Percentiles rank a stretch among this genome's conserved stretches.
Evolutionary conservation across 768 basidiomycete genomes (phyloP).

Genomic region (Trametes punicea): DNA sequence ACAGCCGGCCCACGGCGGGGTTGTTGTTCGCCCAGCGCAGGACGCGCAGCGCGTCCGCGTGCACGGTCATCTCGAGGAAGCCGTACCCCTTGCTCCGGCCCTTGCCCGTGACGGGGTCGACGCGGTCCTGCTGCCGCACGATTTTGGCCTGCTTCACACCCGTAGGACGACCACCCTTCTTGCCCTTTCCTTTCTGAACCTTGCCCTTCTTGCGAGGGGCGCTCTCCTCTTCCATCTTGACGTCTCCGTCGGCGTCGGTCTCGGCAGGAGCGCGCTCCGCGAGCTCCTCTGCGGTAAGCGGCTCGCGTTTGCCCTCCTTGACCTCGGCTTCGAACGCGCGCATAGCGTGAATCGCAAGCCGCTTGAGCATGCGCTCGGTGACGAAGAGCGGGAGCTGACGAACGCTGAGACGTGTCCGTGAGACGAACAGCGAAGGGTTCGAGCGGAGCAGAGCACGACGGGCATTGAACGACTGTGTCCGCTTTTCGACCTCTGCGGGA

Average conservation of each 20-base stretch:
- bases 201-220: constrained; percentile 22
- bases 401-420: constrained; percentile 89
- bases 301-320: constrained; percentile 53
- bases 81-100: constrained; percentile 93
- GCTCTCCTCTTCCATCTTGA: constrained; percentile 20
- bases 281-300: constrained; percentile 71
- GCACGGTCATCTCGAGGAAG: constrained; percentile 85
- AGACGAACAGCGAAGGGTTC: constrained; percentile 93
- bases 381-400: constrained; percentile 90
- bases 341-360: constrained; percentile 78
- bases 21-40: constrained; percentile 96
- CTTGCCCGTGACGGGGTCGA: constrained; percentile 83
- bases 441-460: constrained; percentile 79
- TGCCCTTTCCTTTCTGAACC: neutral
- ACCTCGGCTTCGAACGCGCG: constrained; percentile 80
- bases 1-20: constrained; percentile 54
- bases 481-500: constrained; percentile 78
- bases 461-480: constrained; percentile 80
- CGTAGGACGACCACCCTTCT: constrained; percentile 34
- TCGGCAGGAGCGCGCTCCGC: constrained; percentile 36
- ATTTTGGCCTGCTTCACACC: constrained; percentile 90
- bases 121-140: constrained; percentile 83
- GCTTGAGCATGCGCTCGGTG: constrained; percentile 86
- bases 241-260: constrained; percentile 27
- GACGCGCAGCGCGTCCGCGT: constrained; percentile 87